A percentile compares a stretch with the other conserved stretches of the same genome.
These are phyloP conservation scores for Coemansia aciculifera DNA, from an alignment of 192 early-diverging fungal genomes.

Conservation along the genomic window DNA sequence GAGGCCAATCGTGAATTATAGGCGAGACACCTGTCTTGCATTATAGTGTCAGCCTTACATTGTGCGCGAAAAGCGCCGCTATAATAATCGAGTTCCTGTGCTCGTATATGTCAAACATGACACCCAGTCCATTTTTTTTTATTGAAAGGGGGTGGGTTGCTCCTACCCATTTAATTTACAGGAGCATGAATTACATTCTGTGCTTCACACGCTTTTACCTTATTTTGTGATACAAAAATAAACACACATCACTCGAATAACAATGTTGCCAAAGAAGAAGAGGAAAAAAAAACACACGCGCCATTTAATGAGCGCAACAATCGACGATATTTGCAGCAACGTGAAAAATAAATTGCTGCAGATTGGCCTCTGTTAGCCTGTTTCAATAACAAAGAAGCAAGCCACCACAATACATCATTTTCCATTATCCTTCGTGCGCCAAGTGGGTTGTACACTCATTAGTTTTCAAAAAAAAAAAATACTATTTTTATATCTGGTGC, in stretches of 20 bases:
- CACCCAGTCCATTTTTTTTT: background rate
- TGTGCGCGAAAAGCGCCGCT: background rate
- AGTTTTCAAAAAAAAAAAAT: background rate
- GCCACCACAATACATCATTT: constrained; percentile 1
- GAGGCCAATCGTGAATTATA: too few relatives aligned
- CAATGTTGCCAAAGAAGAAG: background rate
- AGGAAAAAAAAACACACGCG: too few relatives aligned
- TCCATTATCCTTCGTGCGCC: background rate
- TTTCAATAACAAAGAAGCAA: background rate
- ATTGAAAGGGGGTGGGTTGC: too few relatives aligned
- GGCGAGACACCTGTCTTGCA: background rate
- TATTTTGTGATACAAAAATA: background rate
- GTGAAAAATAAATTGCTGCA: background rate
- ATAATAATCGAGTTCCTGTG: background rate
- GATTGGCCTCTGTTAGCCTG: background rate
- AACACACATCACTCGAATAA: background rate
- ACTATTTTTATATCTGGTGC: background rate
- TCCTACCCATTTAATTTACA: too few relatives aligned
- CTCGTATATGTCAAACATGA: background rate
- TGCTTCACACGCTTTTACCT: background rate
- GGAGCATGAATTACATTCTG: background rate
- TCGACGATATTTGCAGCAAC: background rate
- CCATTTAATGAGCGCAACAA: too few relatives aligned
- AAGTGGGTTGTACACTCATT: background rate
- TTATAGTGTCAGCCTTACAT: background rate